These are phyloP conservation scores for Penicillium coprophilum DNA, from an alignment of 495 filamentous ascomycete species.

Conservation along the genomic window DNA sequence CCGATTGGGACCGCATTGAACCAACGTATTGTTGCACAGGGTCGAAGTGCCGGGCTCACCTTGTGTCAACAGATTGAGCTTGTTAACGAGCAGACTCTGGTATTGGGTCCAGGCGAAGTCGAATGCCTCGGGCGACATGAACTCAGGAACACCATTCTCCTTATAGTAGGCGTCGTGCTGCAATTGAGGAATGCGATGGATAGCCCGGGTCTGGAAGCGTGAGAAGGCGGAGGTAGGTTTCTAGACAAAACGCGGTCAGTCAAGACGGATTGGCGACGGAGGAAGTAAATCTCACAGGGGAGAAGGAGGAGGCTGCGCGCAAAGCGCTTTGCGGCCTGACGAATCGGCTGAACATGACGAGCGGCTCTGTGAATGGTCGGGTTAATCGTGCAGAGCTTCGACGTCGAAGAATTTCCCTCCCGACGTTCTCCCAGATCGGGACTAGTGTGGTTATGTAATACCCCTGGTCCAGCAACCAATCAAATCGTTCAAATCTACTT, in stretches of 20 bases:
- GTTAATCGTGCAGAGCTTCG: constrained; percentile 19
- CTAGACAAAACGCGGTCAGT: constrained; percentile 32
- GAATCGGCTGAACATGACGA: constrained; percentile 54
- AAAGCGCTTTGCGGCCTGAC: constrained; percentile 52
- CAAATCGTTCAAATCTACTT: constrained; percentile 29
- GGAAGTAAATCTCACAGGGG: constrained; percentile 29
- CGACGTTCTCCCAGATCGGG: constrained; percentile 30
- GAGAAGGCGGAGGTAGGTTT: constrained; percentile 44
- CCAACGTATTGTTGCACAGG: constrained; percentile 9
- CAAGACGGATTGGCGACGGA: constrained; percentile 8
- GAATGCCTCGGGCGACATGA: constrained; percentile 66
- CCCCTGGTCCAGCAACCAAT: constrained; percentile 21
- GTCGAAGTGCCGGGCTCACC: constrained; percentile 52
- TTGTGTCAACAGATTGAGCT: constrained; percentile 69
- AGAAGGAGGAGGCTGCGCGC: constrained; percentile 39
- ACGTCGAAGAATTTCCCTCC: constrained; percentile 43
- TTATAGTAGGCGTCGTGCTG: constrained; percentile 51
- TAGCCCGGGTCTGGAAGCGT: constrained; percentile 42
- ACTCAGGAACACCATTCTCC: constrained; percentile 61
- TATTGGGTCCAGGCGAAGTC: constrained; percentile 81
- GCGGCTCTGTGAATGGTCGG: constrained; percentile 14
- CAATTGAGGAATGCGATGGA: constrained; percentile 62
- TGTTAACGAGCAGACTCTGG: constrained; percentile 67
- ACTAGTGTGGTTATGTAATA: constrained; percentile 37
- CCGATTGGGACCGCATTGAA: neutral